Evolutionary conservation across 306 rosid species (phyloP), one percentile per base, ranked within the genome.

Genomic region (Gleditsia sinensis): DNA sequence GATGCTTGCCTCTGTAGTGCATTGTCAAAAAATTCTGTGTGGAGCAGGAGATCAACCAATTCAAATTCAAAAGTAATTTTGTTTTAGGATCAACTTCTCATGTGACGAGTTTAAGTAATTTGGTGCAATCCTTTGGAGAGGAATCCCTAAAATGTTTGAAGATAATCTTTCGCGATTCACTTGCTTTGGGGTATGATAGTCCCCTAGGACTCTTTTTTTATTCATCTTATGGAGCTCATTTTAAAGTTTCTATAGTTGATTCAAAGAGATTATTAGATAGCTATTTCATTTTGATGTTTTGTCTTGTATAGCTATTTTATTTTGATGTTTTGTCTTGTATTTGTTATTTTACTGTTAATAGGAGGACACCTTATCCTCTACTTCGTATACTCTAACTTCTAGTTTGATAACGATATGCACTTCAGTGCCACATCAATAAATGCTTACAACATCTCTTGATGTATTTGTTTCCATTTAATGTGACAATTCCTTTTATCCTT

Each of bases 101-200:
- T 49, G 36, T 53, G 25, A 11, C 6, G 17, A 49, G 23, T 33
- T 42, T 45, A 40, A 54, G 59, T 49, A 70, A 49, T 58, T 71
- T 78, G 77, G 62, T 21, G 42, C 27, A 62, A 59, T 71, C 65
- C 46, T 7, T 40, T 2, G 32, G 48, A 33, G 42, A 14, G 61
- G 48, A 61, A 51, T 61, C 28, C 28, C 56, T 39, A 60, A 46
- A 54, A 39, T 23, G 9, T 43, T 33, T 55, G 11, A 58, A 73
- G 16, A 37, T 37, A 53, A 53, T 53, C 14, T 21, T 58, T 49
- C 20, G 9, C n/a, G 23, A 54, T 61, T 71, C 46, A 24, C 24
- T 39, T 37, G 25, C 11, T 60, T 61, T 48, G 64, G 53, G 37
- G 11, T 58, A 23, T 46, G 64, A 36, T 68, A 36, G 56, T 58